Base-by-base conservation (phyloP, 495 filamentous ascomycete genomes). In the Neurospora sp. region DNA sequence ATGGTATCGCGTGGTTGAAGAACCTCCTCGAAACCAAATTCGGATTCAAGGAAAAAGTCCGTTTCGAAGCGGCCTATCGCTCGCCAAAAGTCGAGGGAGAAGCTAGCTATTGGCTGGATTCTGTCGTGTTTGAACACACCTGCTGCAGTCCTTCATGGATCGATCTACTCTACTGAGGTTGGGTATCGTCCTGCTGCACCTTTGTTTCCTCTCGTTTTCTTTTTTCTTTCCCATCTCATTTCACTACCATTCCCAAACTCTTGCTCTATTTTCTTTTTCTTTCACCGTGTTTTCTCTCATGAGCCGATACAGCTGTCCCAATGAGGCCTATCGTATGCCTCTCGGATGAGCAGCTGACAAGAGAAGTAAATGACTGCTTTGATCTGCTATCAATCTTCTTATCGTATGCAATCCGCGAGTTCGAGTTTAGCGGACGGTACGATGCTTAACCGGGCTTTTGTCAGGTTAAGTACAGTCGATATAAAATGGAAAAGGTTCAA, bases 1-100 rank as follows among this genome's bases (percentile, higher is more conserved):
- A 73, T 3, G 79, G 80, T 39, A 72, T 80, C 31, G n/a, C 70
- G 12, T 82, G 81, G 78, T 72, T 82, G 31, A 46, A 70, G 22
- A 69, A 74, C 18, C 72, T 78, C 46, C 73, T 83, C 22, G 65
- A 75, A 72, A 72, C 73, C 4, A 68, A 68, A 39, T 78, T 81
- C 35, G 18, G 53, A 37, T 79, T 82, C 39, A 39, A 22, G 5
- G 71, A 78, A 72, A 41, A 74, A 39, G 37, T 53, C 11, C 73
- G 78, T 7, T 76, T 75, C 41, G 69, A 76, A 35, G 69, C 71
- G 22, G 73, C 46, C 0, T 71, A 75, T 39, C 71, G 75, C 7
- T 65, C 75, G 7, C 12, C 74, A 16, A 76, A 73, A 65, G n/a
- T 6, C 4, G 20, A 69, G 42, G 73, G 73, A 7, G 4, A 5